Evolutionary conservation across 441 rosid genomes (phyloP).

Genomic region (Pelargonium cotyledonis): DNA sequence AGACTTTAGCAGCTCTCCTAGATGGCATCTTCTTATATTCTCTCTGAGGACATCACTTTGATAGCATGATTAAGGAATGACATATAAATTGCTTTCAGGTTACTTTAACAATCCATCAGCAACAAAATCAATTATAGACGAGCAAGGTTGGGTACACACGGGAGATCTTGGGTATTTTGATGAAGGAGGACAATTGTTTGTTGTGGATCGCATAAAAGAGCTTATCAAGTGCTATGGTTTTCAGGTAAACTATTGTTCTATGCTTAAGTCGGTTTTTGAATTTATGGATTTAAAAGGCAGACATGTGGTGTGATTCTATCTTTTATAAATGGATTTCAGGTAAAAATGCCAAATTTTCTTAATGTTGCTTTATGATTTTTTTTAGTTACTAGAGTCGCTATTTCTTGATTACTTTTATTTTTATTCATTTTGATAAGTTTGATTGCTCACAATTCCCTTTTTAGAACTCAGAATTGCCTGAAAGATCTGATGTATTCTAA

Average conservation of each 20-base stretch:
- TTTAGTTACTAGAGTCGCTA: background rate
- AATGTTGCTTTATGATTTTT: background rate
- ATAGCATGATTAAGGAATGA: constrained; percentile 6
- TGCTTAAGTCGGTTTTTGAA: background rate
- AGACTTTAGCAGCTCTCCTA: background rate
- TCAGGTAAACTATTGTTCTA: background rate
- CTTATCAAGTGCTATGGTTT: constrained; percentile 47
- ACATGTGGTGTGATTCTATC: background rate
- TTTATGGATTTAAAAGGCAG: background rate
- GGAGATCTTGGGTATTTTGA: constrained; percentile 79
- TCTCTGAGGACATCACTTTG: background rate
- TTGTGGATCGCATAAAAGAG: constrained; percentile 71
- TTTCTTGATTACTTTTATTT: background rate
- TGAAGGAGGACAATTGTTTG: constrained; percentile 52
- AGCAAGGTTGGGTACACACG: constrained; percentile 53
- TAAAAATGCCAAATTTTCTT: constrained; percentile 13
- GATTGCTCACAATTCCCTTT: background rate
- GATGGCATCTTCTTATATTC: constrained; percentile 4
- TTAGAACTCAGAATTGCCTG: background rate
- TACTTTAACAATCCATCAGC: constrained; percentile 54
- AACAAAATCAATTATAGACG: constrained; percentile 47
- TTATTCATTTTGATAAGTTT: too few species aligned
- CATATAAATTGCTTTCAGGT: constrained; percentile 29
- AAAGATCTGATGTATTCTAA: background rate
- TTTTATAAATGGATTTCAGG: constrained; percentile 59